Base-by-base conservation (phyloP, 2,329 filamentous ascomycete genomes). In the Ceratocystiopsis sp. region DNA sequence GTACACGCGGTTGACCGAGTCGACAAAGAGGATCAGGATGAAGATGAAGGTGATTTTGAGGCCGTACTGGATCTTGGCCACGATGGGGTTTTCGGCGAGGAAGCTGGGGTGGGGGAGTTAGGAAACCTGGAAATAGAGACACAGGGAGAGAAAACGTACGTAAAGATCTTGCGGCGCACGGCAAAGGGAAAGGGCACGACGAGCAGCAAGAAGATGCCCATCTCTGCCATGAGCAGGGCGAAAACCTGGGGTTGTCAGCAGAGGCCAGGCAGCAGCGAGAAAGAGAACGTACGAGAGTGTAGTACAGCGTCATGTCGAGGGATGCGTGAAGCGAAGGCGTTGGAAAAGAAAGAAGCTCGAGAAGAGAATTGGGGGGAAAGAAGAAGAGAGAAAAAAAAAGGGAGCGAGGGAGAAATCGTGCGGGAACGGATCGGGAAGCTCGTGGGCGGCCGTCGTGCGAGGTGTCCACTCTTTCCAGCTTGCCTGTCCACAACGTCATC, bases 21-120 rank as follows among this genome's bases (percentile, higher is more conserved):
- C 91, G 55, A 96, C 75, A 66, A 98, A 98, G 51, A 98, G 80
- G 51, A 98, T 94, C 46, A 96, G 71, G 57, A 98, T 96, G 68
- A 98, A 98, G 59, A 98, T 89, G 60, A 98, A 98, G 2, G 86
- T 94, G 45, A 98, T 98, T 74, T 95, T 96, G 67, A 98, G 73
- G 55, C 86, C 89, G 68, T 98, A 95, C 69, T 96, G 89, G 51
- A 96, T 61, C 62, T 96, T 95, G 36, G 87, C 91, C 46, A 98
- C 73, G 42, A 78, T 48, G 0, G 71, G 81, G 59, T 80, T 93
- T 58, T 89, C 84, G 42, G 87, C 95, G 58, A 98, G 87, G 75
- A 98, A 98, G 55, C 81, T 85, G 49, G 44, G 10, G 4, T 33
- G 19, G 19, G 4, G 16, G 40, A 35, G 14, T 35, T 21, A 15